A percentile compares a stretch with the other conserved stretches of the same genome.
phyloP scores from a whole-genome alignment of 768 basidiomycete species.

The Tricholomella constricta region DNA sequence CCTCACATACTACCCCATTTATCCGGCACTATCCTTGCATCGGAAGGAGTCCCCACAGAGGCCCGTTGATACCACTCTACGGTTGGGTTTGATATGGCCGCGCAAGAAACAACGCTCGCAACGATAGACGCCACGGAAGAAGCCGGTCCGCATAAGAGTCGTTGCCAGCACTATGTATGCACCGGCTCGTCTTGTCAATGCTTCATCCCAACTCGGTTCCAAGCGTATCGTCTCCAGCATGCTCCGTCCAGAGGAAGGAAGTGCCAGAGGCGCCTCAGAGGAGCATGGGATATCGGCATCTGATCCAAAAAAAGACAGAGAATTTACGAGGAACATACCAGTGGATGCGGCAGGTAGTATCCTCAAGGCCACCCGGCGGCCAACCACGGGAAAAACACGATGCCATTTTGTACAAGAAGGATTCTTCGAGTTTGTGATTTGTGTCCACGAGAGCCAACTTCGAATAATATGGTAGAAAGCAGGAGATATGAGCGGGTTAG shows the following conservation, averaged over 20 bases:
- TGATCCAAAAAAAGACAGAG: neutral
- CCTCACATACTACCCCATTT: conserved; percentile 81
- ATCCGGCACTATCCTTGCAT: conserved; percentile 76
- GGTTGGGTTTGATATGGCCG: conserved; percentile 33
- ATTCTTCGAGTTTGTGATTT: conserved; percentile 1
- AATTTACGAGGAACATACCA: neutral
- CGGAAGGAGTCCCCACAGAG: conserved; percentile 83
- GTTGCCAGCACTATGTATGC: conserved; percentile 1
- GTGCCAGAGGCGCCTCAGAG: conserved; percentile 22
- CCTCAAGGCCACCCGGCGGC: neutral
- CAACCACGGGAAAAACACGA: neutral
- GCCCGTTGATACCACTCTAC: conserved; percentile 58
- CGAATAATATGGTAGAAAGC: neutral
- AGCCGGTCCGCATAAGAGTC: conserved; percentile 18
- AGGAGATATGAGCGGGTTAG: conserved; percentile 2
- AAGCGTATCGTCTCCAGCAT: conserved; percentile 7
- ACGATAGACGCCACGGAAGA: neutral
- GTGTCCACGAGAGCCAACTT: neutral
- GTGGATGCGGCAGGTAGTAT: neutral
- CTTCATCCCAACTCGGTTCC: conserved; percentile 14
- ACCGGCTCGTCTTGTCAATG: conserved; percentile 20
- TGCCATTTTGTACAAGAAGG: conserved; percentile 1
- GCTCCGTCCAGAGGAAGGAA: conserved; percentile 19
- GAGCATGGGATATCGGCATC: conserved; percentile 15
- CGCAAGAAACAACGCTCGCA: neutral